phyloP scores from a whole-genome alignment of 345 rosid species.

The Boechera retrofracta region DNA sequence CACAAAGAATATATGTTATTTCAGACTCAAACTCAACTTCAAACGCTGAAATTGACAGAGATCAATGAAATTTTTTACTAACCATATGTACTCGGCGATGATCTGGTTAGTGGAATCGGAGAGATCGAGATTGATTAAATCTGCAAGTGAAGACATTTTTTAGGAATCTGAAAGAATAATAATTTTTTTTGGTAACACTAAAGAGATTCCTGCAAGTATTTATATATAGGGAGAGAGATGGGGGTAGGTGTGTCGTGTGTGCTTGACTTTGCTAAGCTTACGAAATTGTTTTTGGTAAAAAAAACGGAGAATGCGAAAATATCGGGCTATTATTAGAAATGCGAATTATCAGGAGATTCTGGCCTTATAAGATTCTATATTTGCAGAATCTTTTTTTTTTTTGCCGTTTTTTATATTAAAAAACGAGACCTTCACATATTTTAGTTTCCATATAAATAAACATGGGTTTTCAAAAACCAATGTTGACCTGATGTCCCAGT shows the following conservation, averaged over 20 bases:
- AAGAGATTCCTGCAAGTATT: slow-evolving; percentile 25
- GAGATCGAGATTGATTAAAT: slow-evolving; percentile 71
- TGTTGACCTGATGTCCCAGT: background rate
- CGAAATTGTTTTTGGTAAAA: slow-evolving; percentile 8
- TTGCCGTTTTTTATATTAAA: background rate
- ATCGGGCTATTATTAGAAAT: slow-evolving; percentile 35
- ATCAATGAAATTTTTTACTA: background rate
- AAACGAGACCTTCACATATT: background rate
- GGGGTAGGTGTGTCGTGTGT: slow-evolving; percentile 22
- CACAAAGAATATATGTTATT: background rate
- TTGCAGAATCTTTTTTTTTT: slow-evolving; percentile 20
- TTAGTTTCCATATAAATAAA: background rate
- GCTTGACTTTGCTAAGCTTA: slow-evolving; percentile 28
- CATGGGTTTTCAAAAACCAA: background rate
- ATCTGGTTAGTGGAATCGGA: slow-evolving; percentile 60
- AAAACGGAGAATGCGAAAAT: slow-evolving; percentile 26
- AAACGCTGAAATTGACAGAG: background rate
- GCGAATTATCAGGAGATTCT: slow-evolving; percentile 40
- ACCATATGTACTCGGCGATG: slow-evolving; percentile 90
- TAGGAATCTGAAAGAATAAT: background rate
- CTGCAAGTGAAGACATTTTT: slow-evolving; percentile 61
- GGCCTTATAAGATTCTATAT: slow-evolving; percentile 27
- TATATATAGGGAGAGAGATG: slow-evolving; percentile 25
- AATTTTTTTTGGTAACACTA: background rate
- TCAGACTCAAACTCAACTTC: background rate